These are phyloP conservation scores for Benincasa hispida DNA, from an alignment of 306 rosid genomes.

Conservation along the genomic window DNA sequence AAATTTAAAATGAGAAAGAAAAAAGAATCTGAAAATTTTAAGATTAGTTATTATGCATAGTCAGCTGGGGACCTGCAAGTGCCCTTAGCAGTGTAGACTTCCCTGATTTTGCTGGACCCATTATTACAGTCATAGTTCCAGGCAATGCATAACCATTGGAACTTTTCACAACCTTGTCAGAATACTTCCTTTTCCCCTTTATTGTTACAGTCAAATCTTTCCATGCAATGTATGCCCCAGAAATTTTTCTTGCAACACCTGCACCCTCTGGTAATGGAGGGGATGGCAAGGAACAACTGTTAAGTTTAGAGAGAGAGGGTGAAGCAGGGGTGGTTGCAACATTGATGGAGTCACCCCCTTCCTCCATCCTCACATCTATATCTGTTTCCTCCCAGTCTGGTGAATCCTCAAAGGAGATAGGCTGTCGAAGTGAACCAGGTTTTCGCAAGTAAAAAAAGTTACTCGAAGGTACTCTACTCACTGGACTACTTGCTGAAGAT, in stretches of 20 bases:
- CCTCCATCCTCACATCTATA: constrained; percentile 58
- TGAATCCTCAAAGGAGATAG: constrained; percentile 96
- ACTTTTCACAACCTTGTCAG: constrained; percentile 88
- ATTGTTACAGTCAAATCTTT: constrained; percentile 89
- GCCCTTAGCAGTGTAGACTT: constrained; percentile 84
- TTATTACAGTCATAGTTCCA: constrained; percentile 88
- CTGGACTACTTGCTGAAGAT: constrained; percentile 95
- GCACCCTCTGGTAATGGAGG: constrained; percentile 69
- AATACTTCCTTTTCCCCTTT: constrained; percentile 87
- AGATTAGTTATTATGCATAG: constrained; percentile 4
- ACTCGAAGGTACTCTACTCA: constrained; percentile 95
- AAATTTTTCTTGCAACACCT: constrained; percentile 46
- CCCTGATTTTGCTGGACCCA: constrained; percentile 98
- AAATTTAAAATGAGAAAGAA: constrained; percentile 15
- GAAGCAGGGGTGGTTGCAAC: constrained; percentile 69
- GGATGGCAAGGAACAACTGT: constrained; percentile 82
- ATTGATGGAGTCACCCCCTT: constrained; percentile 80
- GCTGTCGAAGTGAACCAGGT: constrained; percentile 90
- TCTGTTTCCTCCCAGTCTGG: constrained; percentile 98
- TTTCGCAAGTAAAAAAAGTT: constrained; percentile 90
- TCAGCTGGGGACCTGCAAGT: constrained; percentile 56
- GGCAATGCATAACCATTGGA: constrained; percentile 96
- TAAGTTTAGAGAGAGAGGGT: constrained; percentile 82
- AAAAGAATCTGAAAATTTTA: not conserved
- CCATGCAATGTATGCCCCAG: constrained; percentile 91